Base-by-base conservation (phyloP, 139 green algal species). In the Chlamydomonas sp. region DNA sequence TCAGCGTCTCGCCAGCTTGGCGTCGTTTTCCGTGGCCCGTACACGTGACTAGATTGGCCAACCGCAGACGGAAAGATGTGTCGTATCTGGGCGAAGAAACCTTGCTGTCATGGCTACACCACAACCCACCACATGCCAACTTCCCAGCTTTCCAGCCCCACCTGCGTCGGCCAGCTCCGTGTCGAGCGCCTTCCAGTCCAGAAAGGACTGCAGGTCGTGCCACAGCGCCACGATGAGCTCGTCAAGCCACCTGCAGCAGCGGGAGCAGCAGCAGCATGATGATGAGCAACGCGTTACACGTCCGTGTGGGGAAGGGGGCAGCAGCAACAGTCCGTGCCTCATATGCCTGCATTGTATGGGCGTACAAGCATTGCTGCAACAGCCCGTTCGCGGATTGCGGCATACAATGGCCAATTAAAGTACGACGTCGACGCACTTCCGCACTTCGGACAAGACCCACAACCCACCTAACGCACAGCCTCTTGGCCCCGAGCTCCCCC, bases 201-300 rank as follows among this genome's bases (percentile, higher is more conserved):
- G 88, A 84, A 91, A 93, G 4, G 90, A 84, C 89, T 93, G 90
- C n/a, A 93, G 80, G 88, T 93, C 90, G 58, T 91, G 87, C 90
- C 90, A 93, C 58, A 93, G 85, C 18, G 90, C 90, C 2, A 91
- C 89, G 72, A 93, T 91, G 20, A 93, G 84, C 87, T 93, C 87
- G 64, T 93, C 90, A 68, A 93, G 74, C 87, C 87, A 93, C 59
- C 84, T 89, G 83, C 9, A 31, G 10, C 9, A 62, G 63, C 7
- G 64, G 10, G 18, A 80, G 31, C 31, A 49, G 31, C 31, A 82
- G 63, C 74, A 79, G 73, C 60, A 77, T 31, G 10, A 77, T 77
- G 16, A 9, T 6, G 10, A 77, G 10, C 14, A 9, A 57, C 17
- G 72, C 16, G 17, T 9, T 77, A 6, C 72, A 77, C 72, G 72